Base-by-base conservation (phyloP, 441 rosid genomes). In the Mallotus repandus region DNA sequence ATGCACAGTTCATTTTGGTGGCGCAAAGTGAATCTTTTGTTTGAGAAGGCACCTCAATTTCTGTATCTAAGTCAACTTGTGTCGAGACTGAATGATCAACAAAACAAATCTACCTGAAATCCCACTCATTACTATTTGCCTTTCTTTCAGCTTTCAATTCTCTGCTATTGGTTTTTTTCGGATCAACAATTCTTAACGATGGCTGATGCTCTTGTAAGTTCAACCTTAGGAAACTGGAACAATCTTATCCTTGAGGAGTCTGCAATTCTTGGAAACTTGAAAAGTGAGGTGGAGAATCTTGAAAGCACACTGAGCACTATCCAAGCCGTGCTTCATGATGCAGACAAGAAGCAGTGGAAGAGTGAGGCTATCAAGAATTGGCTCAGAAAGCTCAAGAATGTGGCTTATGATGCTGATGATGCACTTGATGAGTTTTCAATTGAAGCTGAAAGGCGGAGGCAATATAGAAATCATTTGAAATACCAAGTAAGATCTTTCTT, bases 301-400 rank as follows among this genome's bases (percentile, higher is more conserved):
- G 43, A 71, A 53, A 35, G 49, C 67, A 60, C 32, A 12, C 10
- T 60, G 4, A 49, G 5, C 13, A 71, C 9, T 7, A 50, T 71
- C 13, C 74, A 71, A 60, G 66, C 74, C 12, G 74, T 70, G 57
- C 25, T 70, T 22, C 22, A 16, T 10, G 57, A 70, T 45, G 74
- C 67, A 0, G 74, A 71, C 35, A 59, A 71, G 67, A 71, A 61
- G 48, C 74, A 71, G 11, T 50, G 68, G 74, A 71, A 71, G 32
- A 22, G 58, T 19, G 22, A 32, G 41, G 41, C 16, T 53, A 32
- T 62, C 29, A 11, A 10, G 60, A 71, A 11, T 62, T 62, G 75
- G 75, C 62, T 71, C 4, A 9, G 10, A 52, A 22, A 71, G 10
- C 68, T 71, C 41, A 50, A 62, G n/a, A 49, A 29, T 49, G 66